Base-by-base conservation (phyloP, 208 protist genomes). In the Leptomonas seymouri region DNA sequence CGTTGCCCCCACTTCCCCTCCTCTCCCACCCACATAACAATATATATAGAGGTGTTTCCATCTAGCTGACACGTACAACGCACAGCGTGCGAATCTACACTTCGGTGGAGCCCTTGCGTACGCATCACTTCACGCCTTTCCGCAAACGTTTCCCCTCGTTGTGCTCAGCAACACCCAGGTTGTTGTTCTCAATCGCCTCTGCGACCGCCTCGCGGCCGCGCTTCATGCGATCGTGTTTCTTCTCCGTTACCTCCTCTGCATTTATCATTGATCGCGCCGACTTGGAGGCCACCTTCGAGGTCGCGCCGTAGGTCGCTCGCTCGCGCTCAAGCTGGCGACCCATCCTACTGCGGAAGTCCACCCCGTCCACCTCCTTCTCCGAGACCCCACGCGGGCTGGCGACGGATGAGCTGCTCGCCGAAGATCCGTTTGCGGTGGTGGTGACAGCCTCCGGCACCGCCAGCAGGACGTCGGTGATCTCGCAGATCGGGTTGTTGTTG, bases 341-440 rank as follows among this genome's bases (percentile, higher is more conserved):
- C 59, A 90, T 61, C 56, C 91, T 95, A 39, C 79, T 95, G 49
- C 82, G 77, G n/a, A 95, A 76, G 59, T 93, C 86, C 6, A 93
- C 56, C 11, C 74, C 79, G 9, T 82, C 58, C n/a, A 90, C 45
- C 36, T 89, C 74, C 9, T 30, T 36, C 14, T 84, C 75, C 7
- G 81, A 69, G n/a, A 86, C 78, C 0, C 77, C 81, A n/a, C 70
- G 78, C 28, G 72, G 82, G n/a, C 46, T 42, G 20, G 65, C 36
- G 54, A 73, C 69, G 46, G 36, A 45, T 0, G 46, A 76, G 68
- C 46, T 72, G 39, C 55, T 48, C 25, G 31, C 23, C 31, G 63
- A 9, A 16, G 28, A 21, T 4, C 34, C 34, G 9, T 39, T 9
- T 9, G 3, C 34, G 34, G 34, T 39, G 34, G 34, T 9, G 34